A percentile compares a stretch with the other conserved stretches of the same genome.
Conservation (phyloP, 805 yeast genomes). For the Kluyveromyces lactis region DNA sequence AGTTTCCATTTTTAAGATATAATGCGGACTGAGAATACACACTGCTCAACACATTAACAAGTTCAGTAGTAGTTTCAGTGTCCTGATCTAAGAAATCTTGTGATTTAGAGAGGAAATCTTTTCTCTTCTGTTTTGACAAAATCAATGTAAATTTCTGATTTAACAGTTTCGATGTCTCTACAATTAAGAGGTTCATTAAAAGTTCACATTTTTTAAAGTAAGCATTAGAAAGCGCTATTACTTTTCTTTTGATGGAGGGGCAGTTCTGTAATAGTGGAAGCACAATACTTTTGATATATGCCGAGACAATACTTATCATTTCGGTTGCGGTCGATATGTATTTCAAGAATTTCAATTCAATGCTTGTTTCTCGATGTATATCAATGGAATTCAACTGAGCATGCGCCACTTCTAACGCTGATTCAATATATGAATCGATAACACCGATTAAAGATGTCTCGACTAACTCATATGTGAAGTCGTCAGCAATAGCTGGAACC, state of each 20-base stretch:
- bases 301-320: constrained; percentile 55
- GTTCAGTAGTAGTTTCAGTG: constrained; percentile 61
- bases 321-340: constrained; percentile 49
- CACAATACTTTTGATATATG: constrained; percentile 65
- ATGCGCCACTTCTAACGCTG: constrained; percentile 66
- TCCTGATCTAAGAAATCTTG: constrained; percentile 43
- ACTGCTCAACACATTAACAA: constrained; percentile 42
- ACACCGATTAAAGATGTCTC: constrained; percentile 60
- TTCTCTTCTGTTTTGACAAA: constrained; percentile 60
- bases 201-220: constrained; percentile 55
- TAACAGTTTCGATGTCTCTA: constrained; percentile 48
- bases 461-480: constrained; percentile 55
- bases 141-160: constrained; percentile 42
- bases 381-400: constrained; percentile 35
- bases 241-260: constrained; percentile 47
- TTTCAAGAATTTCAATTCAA: constrained; percentile 41
- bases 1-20: constrained; percentile 39
- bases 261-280: constrained; percentile 63
- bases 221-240: constrained; percentile 53
- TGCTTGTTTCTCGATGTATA: constrained; percentile 15
- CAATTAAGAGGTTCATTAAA: constrained; percentile 55
- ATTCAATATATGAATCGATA: constrained; percentile 66
- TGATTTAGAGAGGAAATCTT: constrained; percentile 54
- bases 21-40: constrained; percentile 27
- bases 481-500: constrained; percentile 52